Percentiles rank a stretch among this genome's conserved stretches.
phyloP scores from a whole-genome alignment of 2,329 filamentous ascomycete genomes.

The Phaeomoniella chlamydospora region DNA sequence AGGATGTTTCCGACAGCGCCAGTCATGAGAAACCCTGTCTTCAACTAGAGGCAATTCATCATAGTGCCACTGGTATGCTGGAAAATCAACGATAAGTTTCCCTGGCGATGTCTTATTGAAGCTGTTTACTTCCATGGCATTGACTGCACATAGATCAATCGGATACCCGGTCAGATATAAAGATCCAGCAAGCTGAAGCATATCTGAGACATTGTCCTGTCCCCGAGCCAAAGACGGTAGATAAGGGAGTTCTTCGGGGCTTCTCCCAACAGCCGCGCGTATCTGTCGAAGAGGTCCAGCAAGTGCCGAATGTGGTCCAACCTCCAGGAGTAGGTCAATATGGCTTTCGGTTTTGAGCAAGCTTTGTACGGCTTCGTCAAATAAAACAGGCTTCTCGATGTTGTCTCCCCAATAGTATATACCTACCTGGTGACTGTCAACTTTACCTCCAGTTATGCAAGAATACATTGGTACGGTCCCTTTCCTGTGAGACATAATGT shows the following conservation, averaged over 20 bases:
- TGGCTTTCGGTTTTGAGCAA: neutral
- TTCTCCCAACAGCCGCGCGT: constrained; percentile 1
- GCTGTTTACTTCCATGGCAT: constrained; percentile 4
- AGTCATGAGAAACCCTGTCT: neutral
- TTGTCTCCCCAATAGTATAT: neutral
- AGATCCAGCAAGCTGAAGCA: constrained; percentile 11
- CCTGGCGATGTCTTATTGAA: neutral
- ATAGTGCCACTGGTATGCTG: constrained; percentile 10
- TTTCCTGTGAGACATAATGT: neutral
- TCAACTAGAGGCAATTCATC: neutral
- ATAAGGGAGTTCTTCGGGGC: constrained; percentile 7
- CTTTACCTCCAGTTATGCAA: neutral
- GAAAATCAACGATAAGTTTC: constrained; percentile 1
- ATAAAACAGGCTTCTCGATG: neutral
- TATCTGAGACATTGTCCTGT: constrained; percentile 7
- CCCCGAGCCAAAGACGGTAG: constrained; percentile 13
- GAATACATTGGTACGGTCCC: neutral
- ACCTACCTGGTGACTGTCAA: neutral
- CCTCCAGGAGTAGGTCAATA: constrained; percentile 10
- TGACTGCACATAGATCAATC: constrained; percentile 7
- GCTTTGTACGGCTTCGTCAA: neutral
- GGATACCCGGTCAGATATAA: neutral
- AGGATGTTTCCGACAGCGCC: neutral
- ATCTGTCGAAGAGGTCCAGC: constrained; percentile 15
- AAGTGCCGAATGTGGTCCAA: constrained; percentile 17